phyloP scores from a whole-genome alignment of 2,329 filamentous ascomycete genomes.

The Sclerotinia subarctica region DNA sequence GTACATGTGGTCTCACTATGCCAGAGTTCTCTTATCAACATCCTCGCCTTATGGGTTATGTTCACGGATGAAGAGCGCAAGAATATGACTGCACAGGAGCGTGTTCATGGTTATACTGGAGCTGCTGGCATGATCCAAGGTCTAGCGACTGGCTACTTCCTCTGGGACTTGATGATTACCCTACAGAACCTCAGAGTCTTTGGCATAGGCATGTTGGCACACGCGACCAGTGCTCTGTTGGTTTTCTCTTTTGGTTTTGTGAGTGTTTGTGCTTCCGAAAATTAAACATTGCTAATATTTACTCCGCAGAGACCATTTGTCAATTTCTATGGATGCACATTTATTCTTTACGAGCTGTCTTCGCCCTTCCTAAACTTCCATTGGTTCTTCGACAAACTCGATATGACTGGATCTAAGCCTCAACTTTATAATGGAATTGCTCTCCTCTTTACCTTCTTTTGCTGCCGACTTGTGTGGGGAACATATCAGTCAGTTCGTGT shows the following conservation, averaged over 20 bases:
- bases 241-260: conserved; percentile 80
- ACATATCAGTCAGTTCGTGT: conserved; percentile 68
- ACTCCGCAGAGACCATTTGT: conserved; percentile 68
- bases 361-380: conserved; percentile 84
- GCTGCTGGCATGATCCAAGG: conserved; percentile 70
- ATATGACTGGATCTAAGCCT: conserved; percentile 68
- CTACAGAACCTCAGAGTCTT: conserved; percentile 67
- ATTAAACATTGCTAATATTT: not conserved
- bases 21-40: conserved; percentile 71
- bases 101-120: conserved; percentile 76
- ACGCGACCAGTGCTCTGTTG: conserved; percentile 69
- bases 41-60: conserved; percentile 71
- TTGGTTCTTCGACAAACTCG: conserved; percentile 88
- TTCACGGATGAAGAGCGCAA: conserved; percentile 63
- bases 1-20: conserved; percentile 81
- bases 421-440: conserved; percentile 77
- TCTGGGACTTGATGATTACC: conserved; percentile 77
- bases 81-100: conserved; percentile 63
- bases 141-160: conserved; percentile 75
- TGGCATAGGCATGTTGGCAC: conserved; percentile 57
- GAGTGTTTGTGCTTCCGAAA: conserved; percentile 42
- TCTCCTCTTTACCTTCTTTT: conserved; percentile 72
- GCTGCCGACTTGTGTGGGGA: conserved; percentile 73
- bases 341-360: conserved; percentile 85
- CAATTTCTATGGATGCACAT: conserved; percentile 76